Percentiles rank a stretch among this genome's conserved stretches.
These are phyloP conservation scores for Cicer yamashitae DNA, from an alignment of 306 rosid species.

Conservation along the genomic window DNA sequence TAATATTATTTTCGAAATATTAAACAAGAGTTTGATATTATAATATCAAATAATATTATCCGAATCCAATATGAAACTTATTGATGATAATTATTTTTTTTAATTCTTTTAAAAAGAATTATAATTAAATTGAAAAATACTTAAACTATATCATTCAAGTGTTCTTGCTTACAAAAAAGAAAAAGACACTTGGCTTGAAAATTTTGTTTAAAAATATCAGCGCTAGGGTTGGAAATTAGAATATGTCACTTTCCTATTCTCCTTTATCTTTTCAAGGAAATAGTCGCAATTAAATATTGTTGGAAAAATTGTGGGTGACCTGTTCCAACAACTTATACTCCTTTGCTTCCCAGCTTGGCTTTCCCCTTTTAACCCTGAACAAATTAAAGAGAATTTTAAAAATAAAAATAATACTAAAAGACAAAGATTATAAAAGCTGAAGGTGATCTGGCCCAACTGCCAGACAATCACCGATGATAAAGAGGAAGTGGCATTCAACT, in stretches of 20 bases:
- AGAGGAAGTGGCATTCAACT: constrained; percentile 48
- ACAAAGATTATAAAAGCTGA: constrained; percentile 40
- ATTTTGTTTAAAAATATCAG: not conserved
- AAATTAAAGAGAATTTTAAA: constrained; percentile 1
- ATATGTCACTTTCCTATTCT: not conserved
- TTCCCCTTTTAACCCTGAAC: constrained; percentile 20
- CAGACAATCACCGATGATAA: constrained; percentile 65
- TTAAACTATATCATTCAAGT: too few relatives aligned
- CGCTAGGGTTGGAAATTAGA: constrained; percentile 4
- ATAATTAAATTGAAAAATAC: too few relatives aligned
- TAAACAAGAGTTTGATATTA: too few relatives aligned
- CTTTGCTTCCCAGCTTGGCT: constrained; percentile 48
- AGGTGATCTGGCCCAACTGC: constrained; percentile 65
- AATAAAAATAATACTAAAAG: not conserved
- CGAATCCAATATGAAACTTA: too few relatives aligned
- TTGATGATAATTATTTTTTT: too few relatives aligned
- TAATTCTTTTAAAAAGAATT: too few relatives aligned
- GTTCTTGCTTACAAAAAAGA: not conserved
- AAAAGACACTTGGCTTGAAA: not conserved
- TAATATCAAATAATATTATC: too few relatives aligned
- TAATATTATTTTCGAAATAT: too few relatives aligned
- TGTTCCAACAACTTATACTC: constrained; percentile 49
- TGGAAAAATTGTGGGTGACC: constrained; percentile 44
- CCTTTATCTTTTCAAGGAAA: constrained; percentile 17
- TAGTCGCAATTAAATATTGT: constrained; percentile 8